phyloP scores from a whole-genome alignment of 176 grass and related monocot genomes.

The Triticum dicoccoides region DNA sequence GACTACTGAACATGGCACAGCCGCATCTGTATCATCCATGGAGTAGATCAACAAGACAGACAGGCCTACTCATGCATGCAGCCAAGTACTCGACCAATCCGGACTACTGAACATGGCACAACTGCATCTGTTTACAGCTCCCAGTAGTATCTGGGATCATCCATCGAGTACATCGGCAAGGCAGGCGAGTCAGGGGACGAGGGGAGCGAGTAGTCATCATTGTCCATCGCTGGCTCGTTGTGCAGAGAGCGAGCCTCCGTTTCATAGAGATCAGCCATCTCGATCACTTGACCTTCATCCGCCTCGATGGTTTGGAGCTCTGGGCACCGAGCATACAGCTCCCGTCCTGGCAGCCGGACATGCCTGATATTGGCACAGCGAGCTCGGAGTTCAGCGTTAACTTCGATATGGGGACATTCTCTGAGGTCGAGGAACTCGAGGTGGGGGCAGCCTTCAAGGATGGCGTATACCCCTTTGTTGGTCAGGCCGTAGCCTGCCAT shows the following conservation, averaged over 20 bases:
- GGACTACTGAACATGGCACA: not conserved
- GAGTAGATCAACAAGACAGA: not conserved
- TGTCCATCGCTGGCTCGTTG: not conserved
- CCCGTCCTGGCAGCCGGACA: not conserved
- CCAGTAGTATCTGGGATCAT: conserved; percentile 7
- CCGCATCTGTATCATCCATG: too few relatives aligned
- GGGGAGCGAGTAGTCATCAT: not conserved
- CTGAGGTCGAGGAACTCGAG: conserved; percentile 38
- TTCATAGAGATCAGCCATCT: not conserved
- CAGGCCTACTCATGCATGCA: too few relatives aligned
- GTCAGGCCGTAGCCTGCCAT: conserved; percentile 31
- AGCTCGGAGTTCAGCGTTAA: conserved; percentile 23
- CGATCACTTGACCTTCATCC: not conserved
- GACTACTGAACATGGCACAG: not conserved
- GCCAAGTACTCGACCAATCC: too few relatives aligned
- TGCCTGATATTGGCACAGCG: conserved; percentile 25
- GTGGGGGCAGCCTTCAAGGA: conserved; percentile 39
- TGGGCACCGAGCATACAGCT: not conserved
- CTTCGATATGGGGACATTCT: conserved; percentile 12
- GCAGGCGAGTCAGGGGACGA: not conserved
- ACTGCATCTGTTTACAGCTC: not conserved
- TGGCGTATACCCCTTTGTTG: conserved; percentile 30
- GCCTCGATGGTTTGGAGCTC: not conserved
- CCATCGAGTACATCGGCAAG: not conserved
- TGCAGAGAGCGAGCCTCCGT: not conserved